These are phyloP conservation scores for Fraxinus paxiana DNA, from an alignment of 305 asterid species.

Conservation along the genomic window DNA sequence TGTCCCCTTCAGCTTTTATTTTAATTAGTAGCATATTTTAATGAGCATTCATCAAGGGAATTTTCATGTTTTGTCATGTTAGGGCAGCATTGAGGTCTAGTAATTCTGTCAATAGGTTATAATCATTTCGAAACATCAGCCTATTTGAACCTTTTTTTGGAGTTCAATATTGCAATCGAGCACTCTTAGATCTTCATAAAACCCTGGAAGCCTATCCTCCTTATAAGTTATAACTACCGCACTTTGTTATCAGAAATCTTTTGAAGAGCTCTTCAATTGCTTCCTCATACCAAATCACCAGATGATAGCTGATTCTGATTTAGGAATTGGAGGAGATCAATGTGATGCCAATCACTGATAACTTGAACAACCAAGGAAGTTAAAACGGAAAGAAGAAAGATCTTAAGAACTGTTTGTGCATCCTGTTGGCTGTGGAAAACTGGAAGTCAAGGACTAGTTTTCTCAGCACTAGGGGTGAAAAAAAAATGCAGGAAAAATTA, in stretches of 20 bases:
- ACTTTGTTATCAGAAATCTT: not conserved
- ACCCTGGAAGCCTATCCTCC: not conserved
- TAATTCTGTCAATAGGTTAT: not conserved
- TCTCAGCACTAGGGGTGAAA: not conserved
- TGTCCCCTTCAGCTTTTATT: not conserved
- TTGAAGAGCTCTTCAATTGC: not conserved
- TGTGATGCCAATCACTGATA: not conserved
- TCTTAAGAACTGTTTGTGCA: not conserved
- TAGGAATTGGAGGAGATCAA: not conserved
- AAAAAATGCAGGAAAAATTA: not conserved
- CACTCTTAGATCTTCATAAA: not conserved
- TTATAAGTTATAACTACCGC: not conserved
- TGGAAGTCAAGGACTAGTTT: not conserved
- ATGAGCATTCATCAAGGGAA: not conserved
- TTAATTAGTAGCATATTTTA: not conserved
- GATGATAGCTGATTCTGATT: not conserved
- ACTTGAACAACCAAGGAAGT: not conserved
- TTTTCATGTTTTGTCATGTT: not conserved
- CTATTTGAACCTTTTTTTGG: not conserved
- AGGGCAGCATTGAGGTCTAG: not conserved
- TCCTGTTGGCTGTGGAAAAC: not conserved
- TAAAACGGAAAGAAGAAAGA: not conserved
- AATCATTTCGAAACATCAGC: not conserved
- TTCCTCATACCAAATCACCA: not conserved
- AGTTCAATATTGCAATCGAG: not conserved